Percentiles rank a stretch among this genome's conserved stretches.
Evolutionary conservation across 2,329 filamentous ascomycete species (phyloP).

Genomic region (Falciphora oryzae): DNA sequence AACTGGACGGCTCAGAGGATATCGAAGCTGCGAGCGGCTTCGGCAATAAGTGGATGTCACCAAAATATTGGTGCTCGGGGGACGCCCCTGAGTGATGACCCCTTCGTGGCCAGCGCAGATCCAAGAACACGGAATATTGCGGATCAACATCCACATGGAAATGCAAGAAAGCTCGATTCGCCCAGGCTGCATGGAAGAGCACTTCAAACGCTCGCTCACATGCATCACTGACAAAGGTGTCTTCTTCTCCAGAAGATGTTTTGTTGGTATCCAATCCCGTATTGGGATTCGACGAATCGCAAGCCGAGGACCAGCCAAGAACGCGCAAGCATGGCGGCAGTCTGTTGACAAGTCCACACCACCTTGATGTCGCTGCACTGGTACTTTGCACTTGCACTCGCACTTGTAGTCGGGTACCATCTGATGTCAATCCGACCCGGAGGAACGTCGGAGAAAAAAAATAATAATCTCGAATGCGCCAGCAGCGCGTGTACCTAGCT

Average conservation of each 20-base stretch:
- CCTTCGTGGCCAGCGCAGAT: neutral
- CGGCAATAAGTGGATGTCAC: neutral
- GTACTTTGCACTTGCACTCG: neutral
- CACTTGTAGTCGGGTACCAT: neutral
- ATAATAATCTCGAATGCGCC: neutral
- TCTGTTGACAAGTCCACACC: neutral
- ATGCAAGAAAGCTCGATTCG: neutral
- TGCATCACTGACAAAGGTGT: neutral
- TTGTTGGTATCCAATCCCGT: neutral
- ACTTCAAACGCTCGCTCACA: neutral
- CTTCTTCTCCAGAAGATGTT: neutral
- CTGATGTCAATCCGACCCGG: too few species aligned
- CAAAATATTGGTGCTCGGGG: neutral
- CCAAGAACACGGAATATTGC: neutral
- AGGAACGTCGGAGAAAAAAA: neutral
- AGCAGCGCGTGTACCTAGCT: neutral
- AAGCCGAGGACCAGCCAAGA: neutral
- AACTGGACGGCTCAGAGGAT: neutral
- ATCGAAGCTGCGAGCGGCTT: neutral
- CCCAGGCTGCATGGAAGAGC: neutral
- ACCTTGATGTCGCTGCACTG: neutral
- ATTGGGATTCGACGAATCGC: neutral
- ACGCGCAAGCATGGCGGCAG: neutral
- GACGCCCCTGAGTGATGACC: neutral
- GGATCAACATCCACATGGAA: conserved; percentile 1